phyloP scores from a whole-genome alignment of 2,329 filamentous ascomycete species.

The Fusarium sp. region DNA sequence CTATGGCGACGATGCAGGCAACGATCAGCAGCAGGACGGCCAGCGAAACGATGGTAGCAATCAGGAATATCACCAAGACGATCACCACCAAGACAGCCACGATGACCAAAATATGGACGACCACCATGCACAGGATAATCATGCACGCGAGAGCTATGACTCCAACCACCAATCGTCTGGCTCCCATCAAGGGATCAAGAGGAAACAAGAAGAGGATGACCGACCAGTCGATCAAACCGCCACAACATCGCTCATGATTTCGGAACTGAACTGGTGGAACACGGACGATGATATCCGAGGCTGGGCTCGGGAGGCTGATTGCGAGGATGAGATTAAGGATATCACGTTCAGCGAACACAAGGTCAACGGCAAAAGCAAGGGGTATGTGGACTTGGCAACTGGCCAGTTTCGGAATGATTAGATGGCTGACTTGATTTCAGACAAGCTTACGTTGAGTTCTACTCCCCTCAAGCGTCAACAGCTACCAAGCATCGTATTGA shows the following conservation, averaged over 20 bases:
- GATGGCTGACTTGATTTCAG: conserved; percentile 52
- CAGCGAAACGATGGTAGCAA: conserved; percentile 47
- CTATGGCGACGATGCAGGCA: conserved; percentile 72
- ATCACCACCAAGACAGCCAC: conserved; percentile 48
- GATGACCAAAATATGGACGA: conserved; percentile 57
- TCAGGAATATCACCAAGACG: conserved; percentile 45
- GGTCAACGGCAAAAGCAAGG: conserved; percentile 98
- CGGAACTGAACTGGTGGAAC: conserved; percentile 96
- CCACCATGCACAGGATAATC: conserved; percentile 56
- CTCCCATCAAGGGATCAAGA: conserved; percentile 66
- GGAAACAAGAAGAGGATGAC: conserved; percentile 70
- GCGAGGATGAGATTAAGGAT: conserved; percentile 88
- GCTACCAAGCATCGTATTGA: conserved; percentile 88
- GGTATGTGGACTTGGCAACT: conserved; percentile 64
- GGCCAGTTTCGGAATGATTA: not conserved
- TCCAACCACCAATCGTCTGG: conserved; percentile 56
- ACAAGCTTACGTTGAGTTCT: conserved; percentile 87
- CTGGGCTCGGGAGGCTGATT: conserved; percentile 83
- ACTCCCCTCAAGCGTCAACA: conserved; percentile 84
- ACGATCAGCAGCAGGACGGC: conserved; percentile 58
- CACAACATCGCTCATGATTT: conserved; percentile 82
- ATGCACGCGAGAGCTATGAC: conserved; percentile 53
- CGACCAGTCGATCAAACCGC: conserved; percentile 69
- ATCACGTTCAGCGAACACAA: conserved; percentile 99
- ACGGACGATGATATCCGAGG: conserved; percentile 94